Percentiles rank a stretch among this genome's conserved stretches.
Conservation (phyloP, 306 rosid species). For the Canavalia ensiformis region DNA sequence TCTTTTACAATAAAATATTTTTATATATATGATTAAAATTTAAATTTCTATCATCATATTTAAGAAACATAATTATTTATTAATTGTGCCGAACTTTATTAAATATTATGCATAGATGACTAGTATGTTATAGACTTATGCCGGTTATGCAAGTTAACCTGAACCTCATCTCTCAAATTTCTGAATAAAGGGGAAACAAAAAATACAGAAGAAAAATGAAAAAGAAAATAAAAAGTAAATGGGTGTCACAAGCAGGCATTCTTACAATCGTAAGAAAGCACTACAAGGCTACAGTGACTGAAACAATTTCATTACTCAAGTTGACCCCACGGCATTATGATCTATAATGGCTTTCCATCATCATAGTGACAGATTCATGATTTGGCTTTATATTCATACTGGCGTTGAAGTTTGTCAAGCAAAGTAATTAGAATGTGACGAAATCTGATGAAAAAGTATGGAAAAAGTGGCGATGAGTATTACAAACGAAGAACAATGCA, state of each 20-base stretch:
- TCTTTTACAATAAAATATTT: too few species aligned
- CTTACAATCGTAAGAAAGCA: constrained; percentile 75
- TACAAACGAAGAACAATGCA: too few species aligned
- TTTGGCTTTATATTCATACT: constrained; percentile 27
- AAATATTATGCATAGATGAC: not conserved
- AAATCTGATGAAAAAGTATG: not conserved
- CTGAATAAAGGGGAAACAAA: not conserved
- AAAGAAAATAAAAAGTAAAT: not conserved
- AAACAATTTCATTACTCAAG: constrained; percentile 29
- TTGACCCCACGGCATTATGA: constrained; percentile 48
- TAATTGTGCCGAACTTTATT: too few species aligned
- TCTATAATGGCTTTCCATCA: constrained; percentile 43
- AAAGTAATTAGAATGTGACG: not conserved
- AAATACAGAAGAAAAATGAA: too few species aligned
- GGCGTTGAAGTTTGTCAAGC: not conserved
- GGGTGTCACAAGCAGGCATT: constrained; percentile 69
- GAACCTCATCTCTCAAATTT: not conserved
- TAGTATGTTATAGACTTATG: not conserved
- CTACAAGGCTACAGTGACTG: constrained; percentile 41
- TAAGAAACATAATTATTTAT: too few species aligned
- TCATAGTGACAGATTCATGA: not conserved
- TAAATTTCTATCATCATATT: too few species aligned
- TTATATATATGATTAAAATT: too few species aligned
- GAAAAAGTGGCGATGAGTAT: not conserved
- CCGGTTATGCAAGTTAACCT: not conserved